Base-by-base conservation (phyloP, 2,329 filamentous ascomycete species). In the Gliomastix tumulicola region DNA sequence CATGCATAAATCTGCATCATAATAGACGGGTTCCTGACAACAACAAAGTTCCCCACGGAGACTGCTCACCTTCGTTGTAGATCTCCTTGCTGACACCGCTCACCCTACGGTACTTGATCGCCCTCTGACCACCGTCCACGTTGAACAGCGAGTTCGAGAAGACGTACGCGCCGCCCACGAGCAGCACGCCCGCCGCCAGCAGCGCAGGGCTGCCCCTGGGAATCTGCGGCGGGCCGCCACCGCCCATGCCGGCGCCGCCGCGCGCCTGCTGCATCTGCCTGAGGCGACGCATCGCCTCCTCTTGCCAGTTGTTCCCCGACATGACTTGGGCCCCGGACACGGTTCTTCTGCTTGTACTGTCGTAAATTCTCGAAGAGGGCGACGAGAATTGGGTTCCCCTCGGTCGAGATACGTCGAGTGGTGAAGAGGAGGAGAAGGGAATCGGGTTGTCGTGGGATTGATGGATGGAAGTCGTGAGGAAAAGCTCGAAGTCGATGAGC, bases 111-210 rank as follows among this genome's bases (percentile, higher is more conserved):
- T 98, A 98, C 66, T 98, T 98, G 76, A 98, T 98, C 47, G 92
- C 92, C 58, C 92, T 83, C 65, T 97, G 92, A 68, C 92, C 92
- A 82, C 92, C 92, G 57, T 98, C 92, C 53, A 98, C 92, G 68
- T 83, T 83, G 69, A 83, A 83, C 6, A 83, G 68, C 31, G 78
- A 73, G 57, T 79, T 74, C 50, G 74, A 68, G 45, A 79, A 50
- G 47, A 79, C 44, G 49, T 72, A 55, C 39, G 65, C 58, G 32
- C 69, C 74, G 40, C 69, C 70, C 13, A 62, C 63, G 30, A 75
- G 51, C 21, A 76, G 49, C 15, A 60, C 48, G 16, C 67, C 49
- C 30, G 60, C 66, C 21, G 59, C 54, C 33, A 73, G 37, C 22
- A 61, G 63, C 31, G 57, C 56, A 23, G 60, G 59, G 13, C 61